Base-by-base conservation (phyloP, 2,329 filamentous ascomycete species). In the Fusarium protoensiforme region DNA sequence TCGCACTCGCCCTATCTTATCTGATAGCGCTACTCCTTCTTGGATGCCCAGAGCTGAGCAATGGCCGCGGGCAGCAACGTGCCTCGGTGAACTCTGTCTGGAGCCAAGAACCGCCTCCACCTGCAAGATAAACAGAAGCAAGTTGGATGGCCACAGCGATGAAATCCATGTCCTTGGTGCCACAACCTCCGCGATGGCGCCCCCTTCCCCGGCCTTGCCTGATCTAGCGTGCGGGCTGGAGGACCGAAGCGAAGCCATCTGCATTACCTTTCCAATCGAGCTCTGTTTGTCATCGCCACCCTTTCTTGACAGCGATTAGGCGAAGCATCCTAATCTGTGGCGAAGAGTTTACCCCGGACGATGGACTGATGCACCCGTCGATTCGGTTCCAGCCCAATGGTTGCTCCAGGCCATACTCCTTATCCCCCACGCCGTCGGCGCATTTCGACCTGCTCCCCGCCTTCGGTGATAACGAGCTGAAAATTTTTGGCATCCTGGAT, bases 351-450 rank as follows among this genome's bases (percentile, higher is more conserved):
- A 39, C 63, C 63, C 56, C 67, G 60, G 66, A 54, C 20, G 61
- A 72, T 61, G 67, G 67, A 53, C 64, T 64, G 56, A 74, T 74
- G 67, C 61, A 66, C 64, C 71, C 64, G 53, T 61, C 65, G 61
- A 74, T 61, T 60, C 57, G 11, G 54, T 39, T 68, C 68, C 71
- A 58, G 54, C 46, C 57, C 57, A 54, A 63, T 61, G 58, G 71
- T 41, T 39, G 60, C 41, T 27, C 59, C 67, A 60, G 35, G 60
- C 63, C 31, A 59, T 60, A 56, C 54, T 54, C 64, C 58, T 63
- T 24, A 65, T 64, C 61, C 75, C 75, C 75, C 75, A 77, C 75
- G 48, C 48, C 48, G 75, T 73, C 51, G 54, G 56, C 48, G 54
- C 46, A 22, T 41, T 61, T 65, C 39, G 48, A 68, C 61, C 53